Evolutionary conservation across 352 stramenopile species (phyloP), one percentile per base, ranked within the genome.

Genomic region (Globisporangium cystogenes): DNA sequence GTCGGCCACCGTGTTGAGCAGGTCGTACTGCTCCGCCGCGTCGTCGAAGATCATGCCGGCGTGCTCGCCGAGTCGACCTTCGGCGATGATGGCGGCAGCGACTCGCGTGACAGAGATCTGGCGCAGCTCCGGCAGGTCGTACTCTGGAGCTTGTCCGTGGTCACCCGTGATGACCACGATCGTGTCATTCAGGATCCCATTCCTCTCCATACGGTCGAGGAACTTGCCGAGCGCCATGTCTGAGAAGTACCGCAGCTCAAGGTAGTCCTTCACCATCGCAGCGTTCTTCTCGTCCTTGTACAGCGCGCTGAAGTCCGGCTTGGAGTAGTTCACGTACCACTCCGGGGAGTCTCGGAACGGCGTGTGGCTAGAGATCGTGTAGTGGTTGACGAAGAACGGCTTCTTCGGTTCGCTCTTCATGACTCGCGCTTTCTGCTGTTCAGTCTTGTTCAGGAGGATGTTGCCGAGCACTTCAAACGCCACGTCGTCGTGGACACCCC

Each of bases 291-390:
- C 57, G 42, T 74, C 46, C 26, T 60, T 29, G 21, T 70, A 75
- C 3, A 80, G 50, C 15, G 64, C 45, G 0, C 62, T 68, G 11
- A 81, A 74, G 36, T 82, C 65, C 4, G 71, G 71, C 7, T 59
- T 48, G 2, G 39, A 24, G 18, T 43, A 20, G 8, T 67, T 20
- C 0, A 60, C 47, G 48, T 72, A 79, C 74, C 74, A 82, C n/a
- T 64, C 55, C 0, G 74, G 69, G 0, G 57, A 58, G 3, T 70
- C 58, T 24, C 48, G 48, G 46, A 70, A 85, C 18, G 64, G 62
- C 7, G 60, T 65, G 62, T 86, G 74, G 31, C 69, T 82, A 14
- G 68, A 81, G 57, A 85, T 85, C 11, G 74, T 80, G 51, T 82
- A 85, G 45, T 80, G 70, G 8, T 67, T 82, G 18, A 81, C 46